These are phyloP conservation scores for Clitopilus hobsonii DNA, from an alignment of 768 basidiomycete genomes.

Conservation along the genomic window DNA sequence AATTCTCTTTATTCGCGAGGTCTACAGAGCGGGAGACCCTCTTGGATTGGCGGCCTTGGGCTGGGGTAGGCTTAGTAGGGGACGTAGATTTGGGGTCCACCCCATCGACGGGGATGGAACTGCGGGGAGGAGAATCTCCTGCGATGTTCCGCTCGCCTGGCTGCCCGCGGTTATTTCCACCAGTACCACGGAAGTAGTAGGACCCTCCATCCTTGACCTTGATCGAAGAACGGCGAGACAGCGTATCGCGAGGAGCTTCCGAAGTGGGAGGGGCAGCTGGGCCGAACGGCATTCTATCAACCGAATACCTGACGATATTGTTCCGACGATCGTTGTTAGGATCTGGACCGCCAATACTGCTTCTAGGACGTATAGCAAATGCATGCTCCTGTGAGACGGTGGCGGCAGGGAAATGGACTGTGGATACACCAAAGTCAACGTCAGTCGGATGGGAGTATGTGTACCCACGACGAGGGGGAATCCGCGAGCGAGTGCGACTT, in stretches of 20 bases:
- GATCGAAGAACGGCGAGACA: background rate
- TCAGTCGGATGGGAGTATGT: slow-evolving; percentile 23
- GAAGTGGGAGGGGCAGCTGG: slow-evolving; percentile 3
- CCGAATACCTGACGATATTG: background rate
- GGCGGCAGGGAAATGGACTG: slow-evolving; percentile 13
- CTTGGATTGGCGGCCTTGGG: background rate
- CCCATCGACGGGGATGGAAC: background rate
- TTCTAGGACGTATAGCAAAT: slow-evolving; percentile 8
- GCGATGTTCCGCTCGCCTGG: no score
- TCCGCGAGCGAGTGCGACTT: no score
- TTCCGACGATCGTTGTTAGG: background rate
- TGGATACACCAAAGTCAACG: slow-evolving; percentile 8
- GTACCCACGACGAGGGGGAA: slow-evolving; percentile 27
- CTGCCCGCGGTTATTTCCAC: background rate
- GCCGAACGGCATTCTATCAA: background rate
- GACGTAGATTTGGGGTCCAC: background rate
- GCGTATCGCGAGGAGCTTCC: background rate
- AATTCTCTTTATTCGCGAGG: slow-evolving; percentile 37
- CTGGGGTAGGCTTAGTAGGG: background rate
- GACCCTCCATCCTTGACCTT: background rate
- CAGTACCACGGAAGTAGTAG: background rate
- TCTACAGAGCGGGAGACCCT: background rate
- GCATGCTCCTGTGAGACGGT: slow-evolving; percentile 10
- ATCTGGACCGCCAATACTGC: background rate
- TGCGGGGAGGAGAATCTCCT: background rate